A percentile compares a stretch with the other conserved stretches of the same genome.
Conservation (phyloP, 176 grass and related monocot genomes). For the Oryza glumipatula region DNA sequence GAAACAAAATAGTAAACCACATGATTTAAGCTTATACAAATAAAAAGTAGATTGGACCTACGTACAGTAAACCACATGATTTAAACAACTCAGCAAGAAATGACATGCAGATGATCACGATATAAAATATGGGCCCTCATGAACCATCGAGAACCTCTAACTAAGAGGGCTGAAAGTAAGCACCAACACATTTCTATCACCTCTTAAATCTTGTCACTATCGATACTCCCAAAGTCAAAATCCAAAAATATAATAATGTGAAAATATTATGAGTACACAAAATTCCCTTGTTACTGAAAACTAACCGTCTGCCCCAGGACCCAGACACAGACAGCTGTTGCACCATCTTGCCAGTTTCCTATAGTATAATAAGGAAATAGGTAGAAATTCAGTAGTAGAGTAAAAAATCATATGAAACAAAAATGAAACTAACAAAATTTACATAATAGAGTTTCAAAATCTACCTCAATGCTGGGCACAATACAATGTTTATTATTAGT, state of each 20-base stretch:
- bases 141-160: not conserved
- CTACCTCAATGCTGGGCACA: not conserved
- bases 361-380: constrained; percentile 2
- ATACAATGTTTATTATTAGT: not conserved
- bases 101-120: not conserved
- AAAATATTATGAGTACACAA: constrained; percentile 6
- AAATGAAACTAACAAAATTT: constrained; percentile 17
- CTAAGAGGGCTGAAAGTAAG: not conserved
- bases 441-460: not conserved
- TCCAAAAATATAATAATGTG: not conserved
- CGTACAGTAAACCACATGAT: not conserved
- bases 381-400: not conserved
- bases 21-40: not conserved
- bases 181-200: constrained; percentile 2
- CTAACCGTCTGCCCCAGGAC: constrained; percentile 78
- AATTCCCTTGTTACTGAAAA: constrained; percentile 6
- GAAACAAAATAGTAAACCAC: not conserved
- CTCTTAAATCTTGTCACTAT: not conserved
- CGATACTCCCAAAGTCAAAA: not conserved
- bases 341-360: constrained; percentile 98
- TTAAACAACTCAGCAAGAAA: not conserved
- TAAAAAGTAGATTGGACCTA: not conserved
- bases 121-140: not conserved
- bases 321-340: constrained; percentile 92
- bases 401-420: not conserved